phyloP scores from a whole-genome alignment of 129 eudicot species.

The Helianthus annuus region HanXRQr2.0-SUNRISE NC_035446.2:82126099-82126598 shows the following conservation, averaged over 20 bases:
- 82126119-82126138: constrained; percentile 10
- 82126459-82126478: constrained; percentile 9
- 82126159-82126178: constrained; percentile 68
- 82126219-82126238: constrained; percentile 76
- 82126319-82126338: constrained; percentile 31
- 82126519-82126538: no score
- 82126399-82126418: constrained; percentile 2
- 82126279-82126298: constrained; percentile 22
- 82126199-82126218: constrained; percentile 25
- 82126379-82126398: constrained; percentile 2
- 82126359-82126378: neutral
- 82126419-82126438: constrained; percentile 27
- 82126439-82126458: constrained; percentile 10
- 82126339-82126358: neutral
- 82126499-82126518: neutral
- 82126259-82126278: constrained; percentile 20
- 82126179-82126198: constrained; percentile 48
- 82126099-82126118: constrained; percentile 22
- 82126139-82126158: constrained; percentile 28
- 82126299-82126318: constrained; percentile 55
- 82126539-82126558: no score
- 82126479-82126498: constrained; percentile 3
- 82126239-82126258: constrained; percentile 59
- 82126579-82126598: no score
- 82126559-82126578: no score